These are phyloP conservation scores for Viola pubescens DNA, from an alignment of 441 rosid genomes.

Conservation along the genomic window DNA sequence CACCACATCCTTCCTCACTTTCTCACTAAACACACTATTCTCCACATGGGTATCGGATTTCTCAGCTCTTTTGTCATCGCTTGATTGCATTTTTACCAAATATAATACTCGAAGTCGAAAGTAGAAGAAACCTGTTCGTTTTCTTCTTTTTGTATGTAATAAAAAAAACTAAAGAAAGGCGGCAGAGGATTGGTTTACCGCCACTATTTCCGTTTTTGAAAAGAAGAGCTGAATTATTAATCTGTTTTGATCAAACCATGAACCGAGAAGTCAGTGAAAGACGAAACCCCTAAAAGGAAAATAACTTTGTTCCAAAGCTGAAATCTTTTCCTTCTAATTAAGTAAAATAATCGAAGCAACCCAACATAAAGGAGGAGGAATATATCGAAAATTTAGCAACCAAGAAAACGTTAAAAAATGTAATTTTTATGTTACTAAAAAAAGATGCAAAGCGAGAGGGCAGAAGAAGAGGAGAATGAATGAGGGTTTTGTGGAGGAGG, in stretches of 20 bases:
- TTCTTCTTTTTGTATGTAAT: too few relatives aligned
- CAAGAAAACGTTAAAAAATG: neutral
- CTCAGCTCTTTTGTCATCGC: slow-evolving; percentile 18
- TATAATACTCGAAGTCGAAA: neutral
- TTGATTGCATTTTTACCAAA: slow-evolving; percentile 22
- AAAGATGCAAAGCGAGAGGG: neutral
- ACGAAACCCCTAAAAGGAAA: too few relatives aligned
- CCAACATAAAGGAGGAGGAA: too few relatives aligned
- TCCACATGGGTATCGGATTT: slow-evolving; percentile 9
- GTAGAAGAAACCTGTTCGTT: neutral
- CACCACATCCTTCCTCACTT: slow-evolving; percentile 22
- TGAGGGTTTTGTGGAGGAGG: slow-evolving; percentile 24
- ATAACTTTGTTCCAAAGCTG: too few relatives aligned
- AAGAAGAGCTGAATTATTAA: too few relatives aligned
- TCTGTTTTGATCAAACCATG: too few relatives aligned
- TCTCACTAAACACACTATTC: neutral
- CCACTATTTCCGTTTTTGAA: neutral
- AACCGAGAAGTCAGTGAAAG: too few relatives aligned
- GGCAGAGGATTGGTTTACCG: neutral
- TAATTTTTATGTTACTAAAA: neutral
- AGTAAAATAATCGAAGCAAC: too few relatives aligned
- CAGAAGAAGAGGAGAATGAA: neutral
- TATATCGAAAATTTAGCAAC: neutral
- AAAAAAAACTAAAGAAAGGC: neutral
- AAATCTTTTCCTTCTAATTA: too few relatives aligned